phyloP scores from a whole-genome alignment of 768 basidiomycete species.

The Amyloporia xantha region DNA sequence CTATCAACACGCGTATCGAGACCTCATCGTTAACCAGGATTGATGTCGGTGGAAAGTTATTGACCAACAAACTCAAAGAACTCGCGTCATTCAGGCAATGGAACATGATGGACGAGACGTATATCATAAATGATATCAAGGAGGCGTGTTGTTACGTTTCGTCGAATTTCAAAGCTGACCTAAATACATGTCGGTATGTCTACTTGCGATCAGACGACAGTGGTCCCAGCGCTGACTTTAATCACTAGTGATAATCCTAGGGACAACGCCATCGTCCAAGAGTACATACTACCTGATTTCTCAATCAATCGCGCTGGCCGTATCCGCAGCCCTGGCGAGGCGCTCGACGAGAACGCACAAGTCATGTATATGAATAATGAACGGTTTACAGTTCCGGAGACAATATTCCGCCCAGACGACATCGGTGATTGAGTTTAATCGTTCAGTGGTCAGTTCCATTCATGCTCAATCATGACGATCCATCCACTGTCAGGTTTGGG shows the following conservation, averaged over 20 bases:
- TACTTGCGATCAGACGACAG: neutral
- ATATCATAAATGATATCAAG: slow-evolving; percentile 90
- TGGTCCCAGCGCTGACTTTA: slow-evolving; percentile 1
- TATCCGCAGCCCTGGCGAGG: slow-evolving; percentile 47
- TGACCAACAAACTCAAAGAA: slow-evolving; percentile 94
- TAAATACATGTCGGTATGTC: slow-evolving; percentile 74
- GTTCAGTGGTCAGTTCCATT: slow-evolving; percentile 3
- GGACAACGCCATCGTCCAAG: slow-evolving; percentile 66
- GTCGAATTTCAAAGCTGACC: slow-evolving; percentile 59
- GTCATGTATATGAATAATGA: slow-evolving; percentile 87
- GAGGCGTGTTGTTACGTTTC: slow-evolving; percentile 88
- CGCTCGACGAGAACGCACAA: slow-evolving; percentile 50
- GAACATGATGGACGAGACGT: slow-evolving; percentile 98
- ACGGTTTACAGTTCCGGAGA: slow-evolving; percentile 87
- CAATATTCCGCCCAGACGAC: slow-evolving; percentile 85
- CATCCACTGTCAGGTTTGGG: slow-evolving; percentile 49
- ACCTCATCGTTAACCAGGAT: slow-evolving; percentile 45
- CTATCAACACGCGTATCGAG: neutral
- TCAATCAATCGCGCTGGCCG: slow-evolving; percentile 57
- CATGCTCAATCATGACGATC: too few species aligned
- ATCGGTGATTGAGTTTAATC: slow-evolving; percentile 50
- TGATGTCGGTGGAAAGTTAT: slow-evolving; percentile 90
- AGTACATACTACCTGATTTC: slow-evolving; percentile 89
- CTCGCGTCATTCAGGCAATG: slow-evolving; percentile 92
- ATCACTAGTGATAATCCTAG: slow-evolving; percentile 43